phyloP scores from a whole-genome alignment of 1,284 basidiomycete species.

The Ganoderma multipileum region DNA sequence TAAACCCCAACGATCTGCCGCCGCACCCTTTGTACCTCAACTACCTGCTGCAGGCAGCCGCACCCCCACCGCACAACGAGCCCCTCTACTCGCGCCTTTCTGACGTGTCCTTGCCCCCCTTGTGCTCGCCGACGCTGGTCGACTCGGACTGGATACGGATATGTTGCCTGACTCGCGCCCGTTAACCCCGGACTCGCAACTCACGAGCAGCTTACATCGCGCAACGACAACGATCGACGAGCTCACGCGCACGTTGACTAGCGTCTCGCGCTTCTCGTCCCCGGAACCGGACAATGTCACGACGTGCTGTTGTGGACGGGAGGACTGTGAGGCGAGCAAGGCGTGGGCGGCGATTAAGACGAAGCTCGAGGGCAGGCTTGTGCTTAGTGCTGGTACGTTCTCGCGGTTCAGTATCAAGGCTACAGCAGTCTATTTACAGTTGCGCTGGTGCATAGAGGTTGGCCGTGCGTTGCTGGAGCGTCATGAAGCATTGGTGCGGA shows the following conservation, averaged over 20 bases:
- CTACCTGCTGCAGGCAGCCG: slow-evolving; percentile 28
- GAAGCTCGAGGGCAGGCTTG: slow-evolving; percentile 76
- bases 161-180: slow-evolving; percentile 39
- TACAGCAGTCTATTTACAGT: not conserved
- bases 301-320: slow-evolving; percentile 71
- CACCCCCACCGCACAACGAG: not conserved
- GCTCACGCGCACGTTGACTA: slow-evolving; percentile 71
- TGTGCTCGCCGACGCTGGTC: slow-evolving; percentile 7
- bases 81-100: not conserved
- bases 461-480: slow-evolving; percentile 89
- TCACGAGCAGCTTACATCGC: slow-evolving; percentile 62
- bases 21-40: slow-evolving; percentile 17
- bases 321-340: slow-evolving; percentile 67
- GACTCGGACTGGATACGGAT: slow-evolving; percentile 29
- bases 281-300: slow-evolving; percentile 59
- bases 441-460: slow-evolving; percentile 64
- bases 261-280: slow-evolving; percentile 73
- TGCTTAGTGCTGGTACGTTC: slow-evolving; percentile 82
- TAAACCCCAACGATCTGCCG: slow-evolving; percentile 13
- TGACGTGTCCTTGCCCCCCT: slow-evolving; percentile 1
- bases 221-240: slow-evolving; percentile 79
- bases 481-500: slow-evolving; percentile 86
- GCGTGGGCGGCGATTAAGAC: slow-evolving; percentile 73
- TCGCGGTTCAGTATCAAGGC: not conserved
- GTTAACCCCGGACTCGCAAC: slow-evolving; percentile 61